Conservation (phyloP, 192 early-diverging fungal genomes). For the Rhizophlyctis rosea region DNA sequence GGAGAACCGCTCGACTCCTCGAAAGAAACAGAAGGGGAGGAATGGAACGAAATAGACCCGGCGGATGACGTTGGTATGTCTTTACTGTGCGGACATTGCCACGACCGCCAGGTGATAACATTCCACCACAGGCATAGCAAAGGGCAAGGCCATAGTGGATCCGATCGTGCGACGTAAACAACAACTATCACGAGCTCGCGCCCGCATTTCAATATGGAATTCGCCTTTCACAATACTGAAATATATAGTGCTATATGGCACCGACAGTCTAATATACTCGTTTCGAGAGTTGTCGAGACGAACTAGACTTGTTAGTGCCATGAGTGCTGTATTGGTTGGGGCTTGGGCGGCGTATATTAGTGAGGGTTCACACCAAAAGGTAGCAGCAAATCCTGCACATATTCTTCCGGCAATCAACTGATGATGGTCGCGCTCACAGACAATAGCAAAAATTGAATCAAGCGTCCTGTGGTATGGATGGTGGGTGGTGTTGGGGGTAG, state of each 20-base stretch:
- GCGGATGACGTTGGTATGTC: not conserved
- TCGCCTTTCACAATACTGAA: conserved; percentile 31
- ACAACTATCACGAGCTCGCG: not conserved
- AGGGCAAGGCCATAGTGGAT: not conserved
- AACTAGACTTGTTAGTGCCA: conserved; percentile 7
- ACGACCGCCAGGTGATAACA: not conserved
- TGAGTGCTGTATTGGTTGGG: conserved; percentile 7
- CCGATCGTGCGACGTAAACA: not conserved
- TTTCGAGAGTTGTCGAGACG: conserved; percentile 10
- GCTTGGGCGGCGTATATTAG: conserved; percentile 39
- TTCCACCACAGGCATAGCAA: not conserved
- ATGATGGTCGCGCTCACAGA: conserved; percentile 6
- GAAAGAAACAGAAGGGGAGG: not conserved
- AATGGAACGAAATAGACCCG: not conserved
- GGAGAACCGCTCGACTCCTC: too few relatives aligned
- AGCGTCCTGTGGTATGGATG: conserved; percentile 80
- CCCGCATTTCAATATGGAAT: conserved; percentile 24
- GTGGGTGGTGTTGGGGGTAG: conserved; percentile 82
- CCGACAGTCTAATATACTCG: conserved; percentile 5
- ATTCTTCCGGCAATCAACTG: not conserved
- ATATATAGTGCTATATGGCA: conserved; percentile 30
- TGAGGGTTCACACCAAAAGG: conserved; percentile 60
- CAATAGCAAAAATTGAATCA: conserved; percentile 44
- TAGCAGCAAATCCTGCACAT: conserved; percentile 22
- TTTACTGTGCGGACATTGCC: not conserved